Conservation (phyloP, 1,284 basidiomycete species). For the Trichosporon faecale region DNA sequence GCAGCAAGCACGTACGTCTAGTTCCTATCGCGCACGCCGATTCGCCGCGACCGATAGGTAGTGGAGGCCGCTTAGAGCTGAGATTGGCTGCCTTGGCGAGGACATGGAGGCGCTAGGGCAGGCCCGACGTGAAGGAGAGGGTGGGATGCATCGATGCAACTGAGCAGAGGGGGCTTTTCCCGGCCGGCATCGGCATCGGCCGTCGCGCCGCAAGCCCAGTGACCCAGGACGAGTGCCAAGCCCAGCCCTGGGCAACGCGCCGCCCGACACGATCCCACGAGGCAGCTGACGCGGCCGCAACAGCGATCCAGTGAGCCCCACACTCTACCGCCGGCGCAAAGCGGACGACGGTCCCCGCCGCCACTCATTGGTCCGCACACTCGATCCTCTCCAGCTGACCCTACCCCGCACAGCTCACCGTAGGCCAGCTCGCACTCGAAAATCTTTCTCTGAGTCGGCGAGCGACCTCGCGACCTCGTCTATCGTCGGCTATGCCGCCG, state of each 20-base stretch:
- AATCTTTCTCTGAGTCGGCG: not conserved
- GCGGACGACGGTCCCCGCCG: not conserved
- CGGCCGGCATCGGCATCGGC: conserved; percentile 3
- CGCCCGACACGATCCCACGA: too few species aligned
- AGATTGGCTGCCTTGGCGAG: not conserved
- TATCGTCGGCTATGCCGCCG: not conserved
- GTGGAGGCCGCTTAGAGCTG: not conserved
- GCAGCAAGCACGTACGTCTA: not conserved
- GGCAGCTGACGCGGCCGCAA: not conserved
- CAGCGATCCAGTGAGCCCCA: not conserved
- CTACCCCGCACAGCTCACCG: not conserved
- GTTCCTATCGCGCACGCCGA: not conserved
- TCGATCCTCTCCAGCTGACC: not conserved
- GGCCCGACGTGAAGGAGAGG: not conserved
- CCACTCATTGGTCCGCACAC: not conserved
- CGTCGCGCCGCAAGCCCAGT: not conserved
- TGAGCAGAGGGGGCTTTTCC: not conserved
- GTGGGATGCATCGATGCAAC: too few species aligned
- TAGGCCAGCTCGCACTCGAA: not conserved
- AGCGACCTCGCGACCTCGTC: not conserved
- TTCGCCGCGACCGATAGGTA: not conserved
- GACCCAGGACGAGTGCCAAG: too few species aligned
- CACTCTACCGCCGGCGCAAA: conserved; percentile 3
- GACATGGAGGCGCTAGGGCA: not conserved
- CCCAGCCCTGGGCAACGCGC: not conserved